Percentiles rank a stretch among this genome's conserved stretches.
Conservation (phyloP, 768 basidiomycete species). For the Fomitopsis serialis region DNA sequence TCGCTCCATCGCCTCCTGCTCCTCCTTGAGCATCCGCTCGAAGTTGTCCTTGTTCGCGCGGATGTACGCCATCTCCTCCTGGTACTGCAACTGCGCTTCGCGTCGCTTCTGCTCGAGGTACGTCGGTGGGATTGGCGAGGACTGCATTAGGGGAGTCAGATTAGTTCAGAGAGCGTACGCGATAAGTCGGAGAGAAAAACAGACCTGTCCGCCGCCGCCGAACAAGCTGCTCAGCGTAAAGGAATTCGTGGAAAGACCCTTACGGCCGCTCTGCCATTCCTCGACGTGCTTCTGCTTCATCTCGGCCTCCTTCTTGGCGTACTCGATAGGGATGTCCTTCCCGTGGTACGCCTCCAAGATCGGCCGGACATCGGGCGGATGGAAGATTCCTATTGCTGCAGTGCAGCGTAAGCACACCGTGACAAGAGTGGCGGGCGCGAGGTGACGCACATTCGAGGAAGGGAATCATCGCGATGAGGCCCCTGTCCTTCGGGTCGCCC, state of each 20-base stretch:
- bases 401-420: not conserved
- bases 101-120: constrained; percentile 48
- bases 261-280: constrained; percentile 63
- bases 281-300: constrained; percentile 72
- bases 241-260: constrained; percentile 30
- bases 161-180: not conserved
- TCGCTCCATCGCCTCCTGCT: constrained; percentile 40
- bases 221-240: constrained; percentile 45
- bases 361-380: constrained; percentile 80
- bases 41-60: constrained; percentile 45
- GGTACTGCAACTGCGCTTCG: constrained; percentile 46
- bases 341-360: constrained; percentile 81
- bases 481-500: constrained; percentile 68
- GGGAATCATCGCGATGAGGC: constrained; percentile 88
- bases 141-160: constrained; percentile 8
- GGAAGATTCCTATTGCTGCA: constrained; percentile 88
- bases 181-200: not conserved
- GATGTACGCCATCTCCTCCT: constrained; percentile 49
- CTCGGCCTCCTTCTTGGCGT: constrained; percentile 82
- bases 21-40: constrained; percentile 46
- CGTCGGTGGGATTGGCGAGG: constrained; percentile 36
- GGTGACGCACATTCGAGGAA: constrained; percentile 80
- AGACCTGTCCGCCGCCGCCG: constrained; percentile 28
- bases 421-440: not conserved
- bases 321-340: constrained; percentile 86